Percentiles rank a stretch among this genome's conserved stretches.
These are phyloP conservation scores for Salix brachista DNA, from an alignment of 345 rosid genomes.

Conservation along the genomic window DNA sequence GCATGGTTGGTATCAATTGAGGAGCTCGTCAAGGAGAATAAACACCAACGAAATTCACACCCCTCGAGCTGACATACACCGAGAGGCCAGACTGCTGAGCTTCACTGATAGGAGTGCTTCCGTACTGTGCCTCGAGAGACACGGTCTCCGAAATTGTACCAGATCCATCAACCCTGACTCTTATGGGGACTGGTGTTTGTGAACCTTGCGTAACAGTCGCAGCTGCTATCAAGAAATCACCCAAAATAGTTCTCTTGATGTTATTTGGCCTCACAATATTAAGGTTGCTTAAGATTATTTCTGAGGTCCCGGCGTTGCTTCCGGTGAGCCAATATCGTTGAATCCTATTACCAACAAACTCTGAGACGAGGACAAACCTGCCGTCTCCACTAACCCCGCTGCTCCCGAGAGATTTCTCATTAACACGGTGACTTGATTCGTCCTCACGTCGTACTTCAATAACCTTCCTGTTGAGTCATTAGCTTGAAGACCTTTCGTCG, in stretches of 20 bases:
- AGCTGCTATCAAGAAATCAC: conserved; percentile 13
- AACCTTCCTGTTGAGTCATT: conserved; percentile 22
- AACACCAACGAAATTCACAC: conserved; percentile 5
- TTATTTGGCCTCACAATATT: conserved; percentile 8
- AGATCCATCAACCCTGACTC: not conserved
- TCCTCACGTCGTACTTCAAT: conserved; percentile 8
- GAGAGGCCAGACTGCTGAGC: not conserved
- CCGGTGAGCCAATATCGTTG: conserved; percentile 16
- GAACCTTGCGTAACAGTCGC: not conserved
- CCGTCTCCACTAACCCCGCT: conserved; percentile 7
- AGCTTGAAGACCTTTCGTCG: not conserved
- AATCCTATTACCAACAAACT: conserved; percentile 3
- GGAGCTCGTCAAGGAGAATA: not conserved
- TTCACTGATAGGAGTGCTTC: conserved; percentile 7
- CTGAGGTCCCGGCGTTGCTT: not conserved
- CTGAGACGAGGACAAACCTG: conserved; percentile 9
- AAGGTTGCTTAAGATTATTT: not conserved
- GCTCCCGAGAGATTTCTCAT: conserved; percentile 6
- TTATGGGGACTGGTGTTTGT: not conserved
- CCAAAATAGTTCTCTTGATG: not conserved
- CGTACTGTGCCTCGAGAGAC: conserved; percentile 6
- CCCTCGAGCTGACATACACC: conserved; percentile 6
- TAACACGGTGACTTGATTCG: conserved; percentile 9
- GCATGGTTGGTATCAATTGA: not conserved
- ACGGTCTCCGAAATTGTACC: conserved; percentile 3